A percentile compares a stretch with the other conserved stretches of the same genome.
phyloP scores from a whole-genome alignment of 495 filamentous ascomycete species.

The Bathelium albidoporum region DNA sequence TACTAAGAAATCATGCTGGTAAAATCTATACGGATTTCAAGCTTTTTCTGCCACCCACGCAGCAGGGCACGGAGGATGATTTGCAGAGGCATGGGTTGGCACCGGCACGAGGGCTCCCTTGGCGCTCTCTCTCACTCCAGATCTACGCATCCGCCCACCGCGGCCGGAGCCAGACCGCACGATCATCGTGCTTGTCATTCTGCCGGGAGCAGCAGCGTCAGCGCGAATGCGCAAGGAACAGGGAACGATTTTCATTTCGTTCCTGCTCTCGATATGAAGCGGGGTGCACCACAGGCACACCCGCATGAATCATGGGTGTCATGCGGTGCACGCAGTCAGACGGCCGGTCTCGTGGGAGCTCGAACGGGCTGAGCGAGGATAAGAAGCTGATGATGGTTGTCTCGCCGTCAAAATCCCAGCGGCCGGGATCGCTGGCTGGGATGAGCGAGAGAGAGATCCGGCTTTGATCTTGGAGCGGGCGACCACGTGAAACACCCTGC shows the following conservation, averaged over 20 bases:
- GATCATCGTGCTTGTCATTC: no score
- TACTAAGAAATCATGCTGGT: no score
- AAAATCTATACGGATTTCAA: no score
- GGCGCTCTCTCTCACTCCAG: not conserved
- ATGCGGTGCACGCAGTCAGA: no score
- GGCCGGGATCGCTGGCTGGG: not conserved
- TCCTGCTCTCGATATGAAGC: not conserved
- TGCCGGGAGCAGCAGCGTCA: not conserved
- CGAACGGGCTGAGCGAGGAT: no score
- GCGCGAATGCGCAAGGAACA: not conserved
- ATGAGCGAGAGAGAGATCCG: not conserved
- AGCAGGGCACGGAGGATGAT: not conserved
- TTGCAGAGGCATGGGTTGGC: not conserved
- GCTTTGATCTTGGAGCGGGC: not conserved
- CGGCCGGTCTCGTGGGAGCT: no score
- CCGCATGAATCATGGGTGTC: not conserved
- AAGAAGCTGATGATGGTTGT: no score
- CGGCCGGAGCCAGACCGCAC: no score
- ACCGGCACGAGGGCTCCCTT: not conserved
- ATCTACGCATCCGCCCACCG: not conserved
- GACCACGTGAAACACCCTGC: conserved; percentile 1
- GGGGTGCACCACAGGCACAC: not conserved
- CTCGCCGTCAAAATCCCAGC: not conserved
- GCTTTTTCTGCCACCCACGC: not conserved
- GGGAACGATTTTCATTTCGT: not conserved